Percentiles rank a stretch among this genome's conserved stretches.
Conservation (phyloP, 495 filamentous ascomycete genomes). For the Penicillium robsamsonii region DNA sequence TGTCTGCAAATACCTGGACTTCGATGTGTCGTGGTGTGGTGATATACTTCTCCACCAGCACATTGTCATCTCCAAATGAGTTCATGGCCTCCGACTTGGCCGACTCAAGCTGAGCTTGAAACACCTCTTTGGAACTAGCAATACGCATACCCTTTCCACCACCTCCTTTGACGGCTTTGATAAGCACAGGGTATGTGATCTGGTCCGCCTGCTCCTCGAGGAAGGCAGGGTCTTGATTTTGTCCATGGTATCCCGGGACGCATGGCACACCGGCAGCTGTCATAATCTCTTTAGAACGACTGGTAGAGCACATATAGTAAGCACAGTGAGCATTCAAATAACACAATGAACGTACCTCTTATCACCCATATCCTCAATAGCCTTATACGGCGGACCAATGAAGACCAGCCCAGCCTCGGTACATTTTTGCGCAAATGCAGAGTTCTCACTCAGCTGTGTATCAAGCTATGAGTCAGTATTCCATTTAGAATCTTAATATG, state of each 20-base stretch:
- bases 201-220: conserved; percentile 71
- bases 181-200: conserved; percentile 87
- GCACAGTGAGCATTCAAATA: neutral
- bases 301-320: conserved; percentile 25
- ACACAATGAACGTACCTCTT: conserved; percentile 60
- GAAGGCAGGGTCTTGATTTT: conserved; percentile 71
- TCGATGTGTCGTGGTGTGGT: conserved; percentile 93
- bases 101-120: conserved; percentile 75
- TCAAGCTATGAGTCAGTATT: neutral
- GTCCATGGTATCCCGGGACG: conserved; percentile 92
- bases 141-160: conserved; percentile 99
- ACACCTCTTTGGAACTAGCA: conserved; percentile 68
- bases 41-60: conserved; percentile 96
- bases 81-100: conserved; percentile 88
- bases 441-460: conserved; percentile 75
- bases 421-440: conserved; percentile 83
- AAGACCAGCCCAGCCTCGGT: conserved; percentile 90
- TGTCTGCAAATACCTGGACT: conserved; percentile 95
- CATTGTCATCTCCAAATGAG: conserved; percentile 94
- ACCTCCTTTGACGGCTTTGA: conserved; percentile 96
- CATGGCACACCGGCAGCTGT: conserved; percentile 87
- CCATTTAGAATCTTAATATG: neutral
- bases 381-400: conserved; percentile 87
- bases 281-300: conserved; percentile 92
- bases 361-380: conserved; percentile 97